A percentile compares a stretch with the other conserved stretches of the same genome.
phyloP scores from a whole-genome alignment of 208 protist genomes.

The Acanthamoeba lenticulata region DNA sequence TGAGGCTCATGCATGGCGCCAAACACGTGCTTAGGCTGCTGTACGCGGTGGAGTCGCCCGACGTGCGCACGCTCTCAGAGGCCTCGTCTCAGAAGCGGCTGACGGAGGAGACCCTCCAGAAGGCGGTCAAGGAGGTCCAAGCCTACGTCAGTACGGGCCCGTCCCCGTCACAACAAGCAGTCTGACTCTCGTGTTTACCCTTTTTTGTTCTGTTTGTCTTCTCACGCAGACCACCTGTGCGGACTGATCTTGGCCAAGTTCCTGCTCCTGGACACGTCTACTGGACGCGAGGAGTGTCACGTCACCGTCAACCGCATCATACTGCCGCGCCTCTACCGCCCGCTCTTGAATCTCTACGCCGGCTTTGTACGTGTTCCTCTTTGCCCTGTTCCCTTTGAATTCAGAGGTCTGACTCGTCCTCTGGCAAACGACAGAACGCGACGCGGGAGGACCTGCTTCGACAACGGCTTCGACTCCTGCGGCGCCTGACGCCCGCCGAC shows the following conservation, averaged over 20 bases:
- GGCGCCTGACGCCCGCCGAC: neutral
- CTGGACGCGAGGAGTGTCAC: slow-evolving; percentile 15
- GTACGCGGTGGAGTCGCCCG: slow-evolving; percentile 60
- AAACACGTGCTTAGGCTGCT: neutral
- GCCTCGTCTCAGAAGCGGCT: slow-evolving; percentile 24
- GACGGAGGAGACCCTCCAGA: slow-evolving; percentile 57
- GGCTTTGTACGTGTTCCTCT: neutral
- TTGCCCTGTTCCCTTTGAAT: neutral
- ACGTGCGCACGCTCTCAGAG: slow-evolving; percentile 47
- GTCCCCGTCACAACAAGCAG: neutral
- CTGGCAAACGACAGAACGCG: neutral
- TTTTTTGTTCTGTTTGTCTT: neutral
- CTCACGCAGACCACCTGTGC: neutral
- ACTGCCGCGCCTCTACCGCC: neutral
- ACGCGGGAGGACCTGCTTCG: slow-evolving; percentile 16
- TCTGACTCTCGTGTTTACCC: neutral
- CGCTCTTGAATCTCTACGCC: slow-evolving; percentile 22
- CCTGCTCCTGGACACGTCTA: slow-evolving; percentile 29
- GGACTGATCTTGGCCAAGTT: slow-evolving; percentile 40
- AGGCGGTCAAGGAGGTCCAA: slow-evolving; percentile 59
- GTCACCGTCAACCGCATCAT: neutral
- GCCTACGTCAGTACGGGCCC: slow-evolving; percentile 34
- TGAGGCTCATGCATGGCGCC: neutral
- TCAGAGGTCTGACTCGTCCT: neutral
- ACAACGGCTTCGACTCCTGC: neutral